Evolutionary conservation across 257 asterid species (phyloP).

Genomic region (Ligustrum vulgare): DNA sequence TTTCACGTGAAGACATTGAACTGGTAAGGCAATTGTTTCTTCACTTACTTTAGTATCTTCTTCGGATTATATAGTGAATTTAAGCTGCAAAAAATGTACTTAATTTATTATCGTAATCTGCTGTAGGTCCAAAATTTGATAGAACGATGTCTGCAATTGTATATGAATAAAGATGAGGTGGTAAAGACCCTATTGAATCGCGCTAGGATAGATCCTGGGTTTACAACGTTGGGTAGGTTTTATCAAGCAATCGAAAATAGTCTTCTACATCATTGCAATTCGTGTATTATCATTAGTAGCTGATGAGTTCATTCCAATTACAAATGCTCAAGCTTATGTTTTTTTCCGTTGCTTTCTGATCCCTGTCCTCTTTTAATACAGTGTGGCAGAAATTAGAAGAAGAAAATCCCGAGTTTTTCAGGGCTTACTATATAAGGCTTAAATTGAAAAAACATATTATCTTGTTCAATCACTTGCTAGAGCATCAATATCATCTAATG

Average conservation of each 20-base stretch:
- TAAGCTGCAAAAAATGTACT: not conserved
- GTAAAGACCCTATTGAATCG: conserved; percentile 90
- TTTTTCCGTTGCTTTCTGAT: not conserved
- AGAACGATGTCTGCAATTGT: conserved; percentile 87
- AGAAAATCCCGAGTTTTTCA: conserved; percentile 89
- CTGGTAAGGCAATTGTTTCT: conserved; percentile 54
- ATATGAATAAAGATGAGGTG: conserved; percentile 90
- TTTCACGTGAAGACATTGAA: conserved; percentile 93
- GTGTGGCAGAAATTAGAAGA: conserved; percentile 99
- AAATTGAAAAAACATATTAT: conserved; percentile 91
- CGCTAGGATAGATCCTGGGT: conserved; percentile 96
- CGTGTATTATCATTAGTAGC: conserved; percentile 12
- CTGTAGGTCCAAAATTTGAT: conserved; percentile 89
- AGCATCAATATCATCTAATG: conserved; percentile 79
- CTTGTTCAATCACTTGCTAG: conserved; percentile 85
- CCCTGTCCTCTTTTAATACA: conserved; percentile 29
- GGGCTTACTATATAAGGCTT: conserved; percentile 91
- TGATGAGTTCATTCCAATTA: not conserved
- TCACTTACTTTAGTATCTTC: not conserved
- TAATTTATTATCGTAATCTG: conserved; percentile 26
- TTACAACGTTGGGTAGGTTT: conserved; percentile 80
- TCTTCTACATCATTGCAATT: not conserved
- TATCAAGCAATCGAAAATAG: conserved; percentile 2
- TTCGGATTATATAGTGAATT: not conserved
- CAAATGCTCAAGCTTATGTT: not conserved